Conservation (phyloP, 176 grass and related monocot species). For the Elymus sibiricus region DNA sequence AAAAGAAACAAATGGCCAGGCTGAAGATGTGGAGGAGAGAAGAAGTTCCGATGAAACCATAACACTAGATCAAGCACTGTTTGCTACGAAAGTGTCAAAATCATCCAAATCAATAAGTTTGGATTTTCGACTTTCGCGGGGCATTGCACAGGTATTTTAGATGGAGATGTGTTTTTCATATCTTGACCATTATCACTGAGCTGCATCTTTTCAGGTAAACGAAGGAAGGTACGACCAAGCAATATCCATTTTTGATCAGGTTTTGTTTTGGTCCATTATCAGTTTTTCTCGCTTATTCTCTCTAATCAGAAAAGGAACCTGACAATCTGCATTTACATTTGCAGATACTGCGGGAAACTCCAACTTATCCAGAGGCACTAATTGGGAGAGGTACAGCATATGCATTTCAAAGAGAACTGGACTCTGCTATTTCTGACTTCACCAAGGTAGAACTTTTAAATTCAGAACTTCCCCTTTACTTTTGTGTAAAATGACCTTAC, state of each 20-base stretch:
- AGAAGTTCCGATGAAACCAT: slow-evolving; percentile 35
- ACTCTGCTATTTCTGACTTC: slow-evolving; percentile 97
- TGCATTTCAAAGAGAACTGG: slow-evolving; percentile 97
- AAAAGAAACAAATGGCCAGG: slow-evolving; percentile 34
- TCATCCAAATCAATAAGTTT: slow-evolving; percentile 93
- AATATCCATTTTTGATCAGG: slow-evolving; percentile 97
- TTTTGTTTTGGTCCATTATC: slow-evolving; percentile 43
- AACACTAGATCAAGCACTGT: slow-evolving; percentile 52
- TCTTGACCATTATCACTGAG: neutral
- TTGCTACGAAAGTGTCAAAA: slow-evolving; percentile 75
- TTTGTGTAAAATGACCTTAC: slow-evolving; percentile 20
- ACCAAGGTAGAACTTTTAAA: slow-evolving; percentile 62
- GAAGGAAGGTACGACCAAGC: slow-evolving; percentile 97
- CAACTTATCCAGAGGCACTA: slow-evolving; percentile 91
- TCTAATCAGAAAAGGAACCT: slow-evolving; percentile 18
- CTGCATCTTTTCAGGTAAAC: slow-evolving; percentile 76
- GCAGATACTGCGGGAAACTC: slow-evolving; percentile 94
- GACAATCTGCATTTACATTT: slow-evolving; percentile 15
- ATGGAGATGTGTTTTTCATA: slow-evolving; percentile 12
- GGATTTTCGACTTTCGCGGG: slow-evolving; percentile 92
- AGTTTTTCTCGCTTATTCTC: slow-evolving; percentile 12
- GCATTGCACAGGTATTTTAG: slow-evolving; percentile 83
- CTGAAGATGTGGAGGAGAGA: slow-evolving; percentile 13
- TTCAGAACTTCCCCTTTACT: neutral
- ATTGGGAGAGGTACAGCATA: slow-evolving; percentile 99